Evolutionary conservation across 768 basidiomycete genomes (phyloP).

Genomic region (Mycena latifolia): DNA sequence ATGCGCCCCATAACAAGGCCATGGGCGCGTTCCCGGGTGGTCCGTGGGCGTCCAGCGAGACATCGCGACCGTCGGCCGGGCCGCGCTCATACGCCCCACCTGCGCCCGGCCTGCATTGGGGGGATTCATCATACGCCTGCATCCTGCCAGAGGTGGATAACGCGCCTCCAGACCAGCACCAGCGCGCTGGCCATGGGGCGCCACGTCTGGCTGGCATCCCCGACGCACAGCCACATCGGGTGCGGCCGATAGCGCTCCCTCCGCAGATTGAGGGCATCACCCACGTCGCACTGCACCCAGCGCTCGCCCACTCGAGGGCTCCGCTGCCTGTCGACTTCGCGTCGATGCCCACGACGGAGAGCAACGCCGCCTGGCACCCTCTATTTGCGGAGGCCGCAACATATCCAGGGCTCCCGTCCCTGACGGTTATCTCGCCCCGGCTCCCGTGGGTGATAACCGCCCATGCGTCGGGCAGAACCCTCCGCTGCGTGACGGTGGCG

Average conservation of each 20-base stretch:
- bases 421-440: conserved; percentile 17
- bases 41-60: conserved; percentile 4
- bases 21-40: background rate
- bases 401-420: conserved; percentile 32
- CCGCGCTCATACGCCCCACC: background rate
- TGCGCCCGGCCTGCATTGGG: background rate
- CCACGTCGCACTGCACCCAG: conserved; percentile 8
- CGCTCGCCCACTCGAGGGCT: background rate
- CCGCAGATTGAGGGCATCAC: conserved; percentile 22
- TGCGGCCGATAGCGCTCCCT: conserved; percentile 19
- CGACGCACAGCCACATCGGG: conserved; percentile 10
- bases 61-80: background rate
- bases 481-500: conserved; percentile 25
- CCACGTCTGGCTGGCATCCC: conserved; percentile 14
- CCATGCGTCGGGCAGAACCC: conserved; percentile 25
- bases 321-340: background rate
- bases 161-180: background rate
- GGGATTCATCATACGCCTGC: background rate
- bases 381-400: conserved; percentile 23
- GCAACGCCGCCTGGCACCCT: conserved; percentile 9
- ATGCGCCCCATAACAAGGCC: background rate
- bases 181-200: background rate
- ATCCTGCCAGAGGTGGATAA: background rate
- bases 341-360: background rate
- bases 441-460: conserved; percentile 37